A percentile compares a stretch with the other conserved stretches of the same genome.
These are phyloP conservation scores for Ustilago loliicola DNA, from an alignment of 1,284 basidiomycete genomes.

Conservation along the genomic window DNA sequence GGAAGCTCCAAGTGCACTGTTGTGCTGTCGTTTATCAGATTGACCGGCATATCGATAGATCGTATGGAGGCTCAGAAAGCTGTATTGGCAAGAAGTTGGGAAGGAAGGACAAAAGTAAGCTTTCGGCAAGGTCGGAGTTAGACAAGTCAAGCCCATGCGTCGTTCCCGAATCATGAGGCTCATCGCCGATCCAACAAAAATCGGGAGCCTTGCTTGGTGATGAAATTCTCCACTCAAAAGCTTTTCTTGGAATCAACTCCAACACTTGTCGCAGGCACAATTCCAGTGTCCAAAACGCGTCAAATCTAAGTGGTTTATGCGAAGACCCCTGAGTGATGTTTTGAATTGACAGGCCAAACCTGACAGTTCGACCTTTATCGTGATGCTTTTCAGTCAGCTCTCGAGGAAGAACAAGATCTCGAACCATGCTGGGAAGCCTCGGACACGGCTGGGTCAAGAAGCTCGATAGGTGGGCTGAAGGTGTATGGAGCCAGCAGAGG, in stretches of 20 bases:
- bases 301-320: not conserved
- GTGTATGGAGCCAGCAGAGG: not conserved
- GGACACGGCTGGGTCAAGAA: not conserved
- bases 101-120: not conserved
- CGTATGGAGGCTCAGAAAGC: not conserved
- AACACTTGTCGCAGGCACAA: conserved; percentile 5
- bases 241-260: conserved; percentile 12
- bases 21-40: conserved; percentile 33
- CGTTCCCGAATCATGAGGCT: not conserved
- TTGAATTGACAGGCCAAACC: conserved; percentile 27
- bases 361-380: conserved; percentile 24
- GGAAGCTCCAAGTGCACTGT: conserved; percentile 45
- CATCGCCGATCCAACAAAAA: conserved; percentile 3
- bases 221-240: not conserved
- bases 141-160: not conserved
- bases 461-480: not conserved
- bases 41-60: conserved; percentile 29
- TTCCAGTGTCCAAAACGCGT: not conserved
- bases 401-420: not conserved
- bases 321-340: conserved; percentile 37
- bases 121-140: conserved; percentile 5
- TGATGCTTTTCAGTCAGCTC: not conserved
- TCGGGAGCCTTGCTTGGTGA: not conserved
- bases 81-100: not conserved
- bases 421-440: not conserved